These are phyloP conservation scores for Peronosclerospora sorghi DNA, from an alignment of 352 stramenopile genomes.

Conservation along the genomic window DNA sequence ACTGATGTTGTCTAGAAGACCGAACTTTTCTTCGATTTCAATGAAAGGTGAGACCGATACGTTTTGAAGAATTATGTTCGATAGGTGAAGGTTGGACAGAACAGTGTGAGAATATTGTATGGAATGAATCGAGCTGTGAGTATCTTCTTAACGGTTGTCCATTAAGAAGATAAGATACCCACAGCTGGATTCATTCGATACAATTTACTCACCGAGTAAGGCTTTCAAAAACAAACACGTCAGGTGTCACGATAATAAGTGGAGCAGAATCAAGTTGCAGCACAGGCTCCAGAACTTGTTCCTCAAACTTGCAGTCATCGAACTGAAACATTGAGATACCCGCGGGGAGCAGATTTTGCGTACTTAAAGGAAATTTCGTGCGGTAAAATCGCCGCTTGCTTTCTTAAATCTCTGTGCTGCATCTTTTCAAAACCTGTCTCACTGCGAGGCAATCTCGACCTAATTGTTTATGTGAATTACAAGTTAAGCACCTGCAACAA, in stretches of 20 bases:
- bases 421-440: conserved; percentile 64
- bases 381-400: conserved; percentile 45
- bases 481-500: conserved; percentile 51
- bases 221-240: conserved; percentile 56
- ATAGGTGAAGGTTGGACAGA: conserved; percentile 18
- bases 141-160: too few species aligned
- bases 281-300: conserved; percentile 5
- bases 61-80: conserved; percentile 77
- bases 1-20: conserved; percentile 32
- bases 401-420: conserved; percentile 51
- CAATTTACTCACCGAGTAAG: conserved; percentile 10
- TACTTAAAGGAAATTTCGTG: conserved; percentile 55
- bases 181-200: not conserved
- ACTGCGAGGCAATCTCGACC: conserved; percentile 40
- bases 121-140: too few species aligned
- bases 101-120: too few species aligned
- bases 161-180: too few species aligned
- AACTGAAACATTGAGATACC: conserved; percentile 20
- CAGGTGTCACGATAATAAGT: conserved; percentile 47
- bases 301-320: conserved; percentile 15
- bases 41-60: conserved; percentile 40
- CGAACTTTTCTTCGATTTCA: conserved; percentile 43
- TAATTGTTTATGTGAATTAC: conserved; percentile 32
- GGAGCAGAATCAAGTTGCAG: conserved; percentile 15
- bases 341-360: conserved; percentile 41